Percentiles rank a stretch among this genome's conserved stretches.
Conservation (phyloP, 495 filamentous ascomycete species). For the Hypoxylon perforatum region DNA sequence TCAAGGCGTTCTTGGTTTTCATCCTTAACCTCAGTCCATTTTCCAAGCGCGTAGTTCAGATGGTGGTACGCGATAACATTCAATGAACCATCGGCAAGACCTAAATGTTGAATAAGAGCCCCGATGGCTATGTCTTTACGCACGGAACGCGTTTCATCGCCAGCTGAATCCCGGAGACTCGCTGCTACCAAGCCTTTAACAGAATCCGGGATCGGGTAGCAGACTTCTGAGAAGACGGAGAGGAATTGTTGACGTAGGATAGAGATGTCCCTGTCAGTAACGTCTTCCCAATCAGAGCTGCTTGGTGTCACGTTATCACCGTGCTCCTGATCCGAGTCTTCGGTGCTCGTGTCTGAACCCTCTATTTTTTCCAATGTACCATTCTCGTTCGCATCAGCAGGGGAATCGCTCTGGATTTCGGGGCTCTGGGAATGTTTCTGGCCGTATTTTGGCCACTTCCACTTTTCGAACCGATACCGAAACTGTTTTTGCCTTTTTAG, state of each 20-base stretch:
- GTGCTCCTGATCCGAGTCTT: neutral
- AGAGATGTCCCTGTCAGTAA: neutral
- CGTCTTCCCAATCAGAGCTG: neutral
- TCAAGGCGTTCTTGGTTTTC: neutral
- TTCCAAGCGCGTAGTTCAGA: neutral
- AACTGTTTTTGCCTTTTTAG: conserved; percentile 3
- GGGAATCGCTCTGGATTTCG: neutral
- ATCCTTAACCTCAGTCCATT: neutral
- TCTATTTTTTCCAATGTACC: too few species aligned
- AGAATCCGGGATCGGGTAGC: neutral
- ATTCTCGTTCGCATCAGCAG: neutral
- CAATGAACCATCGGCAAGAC: neutral
- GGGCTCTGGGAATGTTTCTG: neutral
- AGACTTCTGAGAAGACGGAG: neutral
- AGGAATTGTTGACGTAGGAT: neutral
- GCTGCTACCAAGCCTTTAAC: neutral
- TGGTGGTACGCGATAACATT: neutral
- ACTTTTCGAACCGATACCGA: conserved; percentile 13
- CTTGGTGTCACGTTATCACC: neutral
- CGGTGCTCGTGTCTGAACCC: neutral
- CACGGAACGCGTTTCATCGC: neutral
- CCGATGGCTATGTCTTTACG: neutral
- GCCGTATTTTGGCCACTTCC: conserved; percentile 5
- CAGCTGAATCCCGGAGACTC: neutral
- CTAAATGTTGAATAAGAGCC: too few species aligned